Evolutionary conservation across 805 yeast genomes (phyloP), one percentile per base, ranked within the genome.

Genomic region (Allodekkera sacchari): DNA sequence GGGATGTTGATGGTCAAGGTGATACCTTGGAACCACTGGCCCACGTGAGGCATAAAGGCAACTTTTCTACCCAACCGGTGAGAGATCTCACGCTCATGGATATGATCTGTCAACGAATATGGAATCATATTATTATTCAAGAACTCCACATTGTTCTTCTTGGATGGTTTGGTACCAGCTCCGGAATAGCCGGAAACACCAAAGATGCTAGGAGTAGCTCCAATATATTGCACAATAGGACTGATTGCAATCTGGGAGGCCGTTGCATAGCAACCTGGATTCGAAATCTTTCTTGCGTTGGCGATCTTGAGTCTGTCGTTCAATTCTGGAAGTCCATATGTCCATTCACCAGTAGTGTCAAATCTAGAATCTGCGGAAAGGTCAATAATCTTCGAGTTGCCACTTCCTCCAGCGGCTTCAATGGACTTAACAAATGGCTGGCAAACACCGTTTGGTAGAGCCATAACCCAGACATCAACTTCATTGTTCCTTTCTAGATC

Each of bases 221-320:
- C 34, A 18, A 37, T 33, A 49, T 72, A 72, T 30, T 77, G 74
- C n/a, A 70, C 59, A 47, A 92, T 64, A 22, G 98, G 99, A 29
- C 89, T 77, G 53, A 92, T 78, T 10, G 95, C 88, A 17, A 87
- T 61, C 65, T 92, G 97, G 10, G 96, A 92, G 36, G 94, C 96
- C 28, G 99, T 92, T n/a, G 98, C 96, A 55, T 88, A 92, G 66
- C 99, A 92, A 29, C 98, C 99, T 3, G 99, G 99, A 62, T 92
- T 92, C 5, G 96, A 79, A 39, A 92, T 83, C 54, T 82, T 83
- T 49, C 71, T 67, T 13, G 97, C 89, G 10, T 63, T 51, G 22
- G 82, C 71, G 46, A 92, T 82, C 8, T 52, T 52, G 7, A 62
- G 52, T 54, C 98, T 76, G 44, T 75, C 69, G 35, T 73, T 76